Evolutionary conservation across 495 filamentous ascomycete genomes (phyloP).

Genomic region (Xylaria nigripes): DNA sequence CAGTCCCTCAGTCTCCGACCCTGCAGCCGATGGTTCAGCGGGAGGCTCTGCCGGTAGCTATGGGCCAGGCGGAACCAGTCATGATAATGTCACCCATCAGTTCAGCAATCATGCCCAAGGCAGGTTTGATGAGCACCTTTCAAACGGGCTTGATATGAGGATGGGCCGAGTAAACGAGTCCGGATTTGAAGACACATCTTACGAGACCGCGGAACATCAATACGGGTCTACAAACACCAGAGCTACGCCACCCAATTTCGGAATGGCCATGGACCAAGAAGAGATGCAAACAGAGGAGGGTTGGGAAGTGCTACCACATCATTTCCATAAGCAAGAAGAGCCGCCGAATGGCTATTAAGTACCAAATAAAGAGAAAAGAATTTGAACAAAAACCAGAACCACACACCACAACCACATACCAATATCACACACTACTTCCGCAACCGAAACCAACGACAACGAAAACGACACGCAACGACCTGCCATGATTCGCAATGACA

Average conservation of each 20-base stretch:
- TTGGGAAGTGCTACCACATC: not conserved
- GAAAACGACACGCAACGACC: too few species aligned
- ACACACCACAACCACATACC: too few species aligned
- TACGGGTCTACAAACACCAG: not conserved
- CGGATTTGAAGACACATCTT: not conserved
- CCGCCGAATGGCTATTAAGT: too few species aligned
- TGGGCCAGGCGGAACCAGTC: not conserved
- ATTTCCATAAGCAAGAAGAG: not conserved
- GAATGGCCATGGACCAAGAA: not conserved
- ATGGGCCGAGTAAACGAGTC: not conserved
- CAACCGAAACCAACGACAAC: too few species aligned
- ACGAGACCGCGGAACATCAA: not conserved
- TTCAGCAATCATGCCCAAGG: too few species aligned
- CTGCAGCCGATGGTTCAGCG: not conserved
- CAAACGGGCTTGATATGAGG: not conserved
- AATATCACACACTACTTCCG: too few species aligned
- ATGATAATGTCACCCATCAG: constrained; percentile 5
- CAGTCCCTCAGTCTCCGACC: not conserved
- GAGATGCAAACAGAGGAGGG: not conserved
- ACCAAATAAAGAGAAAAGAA: too few species aligned
- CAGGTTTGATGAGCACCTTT: constrained; percentile 6
- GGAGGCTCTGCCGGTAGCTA: not conserved
- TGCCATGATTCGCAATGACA: too few species aligned
- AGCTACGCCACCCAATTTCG: not conserved
- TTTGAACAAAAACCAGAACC: too few species aligned